Base-by-base conservation (phyloP, 306 rosid genomes). In the Styphnolobium japonicum region DNA sequence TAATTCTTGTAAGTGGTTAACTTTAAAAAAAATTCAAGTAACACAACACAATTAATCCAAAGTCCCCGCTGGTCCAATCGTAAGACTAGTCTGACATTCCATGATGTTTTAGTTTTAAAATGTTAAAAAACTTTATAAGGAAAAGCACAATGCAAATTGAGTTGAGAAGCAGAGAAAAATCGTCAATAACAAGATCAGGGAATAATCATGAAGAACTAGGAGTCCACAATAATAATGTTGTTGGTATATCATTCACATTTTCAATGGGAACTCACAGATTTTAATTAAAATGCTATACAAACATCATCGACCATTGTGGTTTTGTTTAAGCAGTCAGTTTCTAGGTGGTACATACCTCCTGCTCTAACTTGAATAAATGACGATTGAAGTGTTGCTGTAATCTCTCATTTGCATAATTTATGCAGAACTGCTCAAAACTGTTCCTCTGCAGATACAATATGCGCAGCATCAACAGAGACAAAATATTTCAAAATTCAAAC, bases 381-480 rank as follows among this genome's bases (percentile, higher is more conserved):
- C 99, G 99, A 79, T 96, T 96, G 84, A 96, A 96, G 82, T 96
- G 99, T 56, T 96, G 99, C 76, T 96, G 99, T 81, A 96, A 74
- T 88, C 99, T 88, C 85, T 96, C 99, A 67, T 96, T 96, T 61
- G 99, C 99, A 86, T 96, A 96, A 85, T 96, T 96, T 73, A 96
- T 96, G 88, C 98, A 95, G 88, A 95, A 95, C 82, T 95, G 99
- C 86, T 96, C 99, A 89, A 96, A 91, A 84, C 97, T 93, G 82
- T 96, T 96, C 85, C 96, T 91, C 99, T 96, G 85, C 64, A 76
- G 37, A 85, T 78, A 69, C 18, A 62, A 57, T 61, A 68, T 43
- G 22, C 76, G 62, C 42, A 71, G 25, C 65, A 60, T 52, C 73
- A 77, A 31, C 10, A 48, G n/a, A 52, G 31, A 62, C 16, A 63